Percentiles rank a stretch among this genome's conserved stretches.
Conservation (phyloP, 495 filamentous ascomycete species). For the Aspergillus panamensis region DNA sequence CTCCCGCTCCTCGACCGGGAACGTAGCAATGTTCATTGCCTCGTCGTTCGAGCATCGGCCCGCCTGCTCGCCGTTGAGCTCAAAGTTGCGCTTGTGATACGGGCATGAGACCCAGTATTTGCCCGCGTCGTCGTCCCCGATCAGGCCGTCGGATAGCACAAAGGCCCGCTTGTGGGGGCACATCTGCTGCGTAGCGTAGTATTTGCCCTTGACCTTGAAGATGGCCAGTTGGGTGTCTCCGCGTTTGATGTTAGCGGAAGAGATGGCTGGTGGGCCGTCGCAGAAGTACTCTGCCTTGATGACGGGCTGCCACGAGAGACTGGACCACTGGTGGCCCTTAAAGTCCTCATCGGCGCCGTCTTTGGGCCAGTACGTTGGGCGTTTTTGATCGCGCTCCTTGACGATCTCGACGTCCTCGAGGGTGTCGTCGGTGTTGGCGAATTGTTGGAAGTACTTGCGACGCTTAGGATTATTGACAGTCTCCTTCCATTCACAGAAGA, state of each 20-base stretch:
- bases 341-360: conserved; percentile 70
- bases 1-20: conserved; percentile 71
- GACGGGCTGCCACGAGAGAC: conserved; percentile 80
- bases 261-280: conserved; percentile 63
- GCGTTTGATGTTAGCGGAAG: conserved; percentile 69
- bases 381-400: conserved; percentile 67
- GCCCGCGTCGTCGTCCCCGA: conserved; percentile 66
- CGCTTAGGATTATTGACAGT: conserved; percentile 67
- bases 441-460: conserved; percentile 76
- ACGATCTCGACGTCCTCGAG: conserved; percentile 69
- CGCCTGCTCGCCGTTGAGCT: conserved; percentile 62
- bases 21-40: conserved; percentile 77
- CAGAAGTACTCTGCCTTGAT: conserved; percentile 70
- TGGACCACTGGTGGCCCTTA: conserved; percentile 67
- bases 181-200: conserved; percentile 95
- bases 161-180: conserved; percentile 95
- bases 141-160: conserved; percentile 78
- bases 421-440: conserved; percentile 77
- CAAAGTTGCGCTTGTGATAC: conserved; percentile 89
- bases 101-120: conserved; percentile 88
- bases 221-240: conserved; percentile 90
- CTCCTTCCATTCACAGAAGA: conserved; percentile 95
- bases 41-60: conserved; percentile 78
- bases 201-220: conserved; percentile 81
- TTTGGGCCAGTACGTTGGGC: conserved; percentile 82